Conservation (phyloP, 768 basidiomycete genomes). For the Lactifluus piperatus region DNA sequence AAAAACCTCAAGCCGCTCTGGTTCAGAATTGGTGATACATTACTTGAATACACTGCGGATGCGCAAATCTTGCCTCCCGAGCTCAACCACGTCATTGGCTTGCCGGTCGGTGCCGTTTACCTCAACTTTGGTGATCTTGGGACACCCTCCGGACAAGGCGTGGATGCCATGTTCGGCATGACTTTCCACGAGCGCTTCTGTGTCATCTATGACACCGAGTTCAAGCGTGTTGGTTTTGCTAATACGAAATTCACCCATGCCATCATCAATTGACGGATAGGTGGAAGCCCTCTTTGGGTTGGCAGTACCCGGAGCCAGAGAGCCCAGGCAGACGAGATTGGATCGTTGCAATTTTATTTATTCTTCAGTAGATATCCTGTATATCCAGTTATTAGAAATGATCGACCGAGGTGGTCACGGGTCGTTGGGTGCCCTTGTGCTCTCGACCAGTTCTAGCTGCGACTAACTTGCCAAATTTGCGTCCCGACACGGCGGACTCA, state of each 20-base stretch:
- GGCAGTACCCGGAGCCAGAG: too few relatives aligned
- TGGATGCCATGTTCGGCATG: conserved; percentile 32
- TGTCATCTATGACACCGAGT: conserved; percentile 28
- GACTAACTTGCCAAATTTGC: too few relatives aligned
- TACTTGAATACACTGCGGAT: conserved; percentile 34
- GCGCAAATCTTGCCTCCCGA: conserved; percentile 27
- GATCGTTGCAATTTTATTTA: too few relatives aligned
- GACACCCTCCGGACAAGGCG: conserved; percentile 23
- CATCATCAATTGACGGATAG: neutral
- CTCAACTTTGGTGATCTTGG: conserved; percentile 28
- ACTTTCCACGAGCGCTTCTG: conserved; percentile 33
- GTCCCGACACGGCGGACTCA: too few relatives aligned
- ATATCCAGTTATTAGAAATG: too few relatives aligned
- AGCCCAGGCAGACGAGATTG: too few relatives aligned
- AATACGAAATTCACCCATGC: conserved; percentile 28
- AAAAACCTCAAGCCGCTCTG: conserved; percentile 27
- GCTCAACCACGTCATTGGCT: conserved; percentile 27
- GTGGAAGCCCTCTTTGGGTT: neutral
- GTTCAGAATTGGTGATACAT: conserved; percentile 26
- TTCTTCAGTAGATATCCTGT: too few relatives aligned
- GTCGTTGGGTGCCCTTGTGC: too few relatives aligned
- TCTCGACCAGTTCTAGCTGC: too few relatives aligned
- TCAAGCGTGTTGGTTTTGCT: conserved; percentile 29
- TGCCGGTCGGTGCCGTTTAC: conserved; percentile 22
- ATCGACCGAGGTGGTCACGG: too few relatives aligned